Evolutionary conservation across 805 yeast genomes (phyloP).

Genomic region (Ogataea siamensis): DNA sequence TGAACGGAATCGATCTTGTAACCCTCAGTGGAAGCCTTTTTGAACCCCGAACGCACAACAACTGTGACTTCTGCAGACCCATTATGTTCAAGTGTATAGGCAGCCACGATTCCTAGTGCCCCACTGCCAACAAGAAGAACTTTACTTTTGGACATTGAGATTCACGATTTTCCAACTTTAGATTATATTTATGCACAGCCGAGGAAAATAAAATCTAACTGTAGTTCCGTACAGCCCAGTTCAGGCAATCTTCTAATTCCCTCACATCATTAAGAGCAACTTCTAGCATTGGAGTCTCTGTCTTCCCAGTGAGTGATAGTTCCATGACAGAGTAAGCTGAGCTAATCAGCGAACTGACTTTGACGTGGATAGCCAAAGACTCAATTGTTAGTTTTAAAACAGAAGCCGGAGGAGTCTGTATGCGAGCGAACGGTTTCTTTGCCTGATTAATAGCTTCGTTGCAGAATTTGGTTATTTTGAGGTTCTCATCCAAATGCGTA

Average conservation of each 20-base stretch:
- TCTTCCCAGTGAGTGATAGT: slow-evolving; percentile 9
- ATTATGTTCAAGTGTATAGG: slow-evolving; percentile 52
- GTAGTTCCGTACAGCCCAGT: slow-evolving; percentile 45
- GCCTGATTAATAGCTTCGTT: slow-evolving; percentile 22
- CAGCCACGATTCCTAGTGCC: slow-evolving; percentile 80
- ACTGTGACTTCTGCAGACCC: slow-evolving; percentile 50
- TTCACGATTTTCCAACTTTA: background rate
- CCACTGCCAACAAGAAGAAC: slow-evolving; percentile 78
- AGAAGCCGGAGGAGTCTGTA: slow-evolving; percentile 26
- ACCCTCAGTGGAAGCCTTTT: slow-evolving; percentile 49
- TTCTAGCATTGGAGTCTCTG: slow-evolving; percentile 37
- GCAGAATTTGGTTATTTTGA: slow-evolving; percentile 18
- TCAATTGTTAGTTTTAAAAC: slow-evolving; percentile 13
- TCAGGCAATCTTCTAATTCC: slow-evolving; percentile 54
- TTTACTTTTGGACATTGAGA: slow-evolving; percentile 23
- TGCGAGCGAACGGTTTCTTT: slow-evolving; percentile 24
- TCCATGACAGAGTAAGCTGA: slow-evolving; percentile 21
- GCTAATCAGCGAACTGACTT: slow-evolving; percentile 13
- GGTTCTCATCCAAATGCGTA: slow-evolving; percentile 12
- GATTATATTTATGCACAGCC: background rate
- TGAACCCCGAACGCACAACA: slow-evolving; percentile 63
- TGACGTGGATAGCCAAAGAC: slow-evolving; percentile 17
- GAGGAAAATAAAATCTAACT: too few relatives aligned
- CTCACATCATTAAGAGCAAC: slow-evolving; percentile 48
- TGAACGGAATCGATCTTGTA: slow-evolving; percentile 57